Base-by-base conservation (phyloP, 1,139 yeast genomes). In the Wickerhamomyces sp. region DNA sequence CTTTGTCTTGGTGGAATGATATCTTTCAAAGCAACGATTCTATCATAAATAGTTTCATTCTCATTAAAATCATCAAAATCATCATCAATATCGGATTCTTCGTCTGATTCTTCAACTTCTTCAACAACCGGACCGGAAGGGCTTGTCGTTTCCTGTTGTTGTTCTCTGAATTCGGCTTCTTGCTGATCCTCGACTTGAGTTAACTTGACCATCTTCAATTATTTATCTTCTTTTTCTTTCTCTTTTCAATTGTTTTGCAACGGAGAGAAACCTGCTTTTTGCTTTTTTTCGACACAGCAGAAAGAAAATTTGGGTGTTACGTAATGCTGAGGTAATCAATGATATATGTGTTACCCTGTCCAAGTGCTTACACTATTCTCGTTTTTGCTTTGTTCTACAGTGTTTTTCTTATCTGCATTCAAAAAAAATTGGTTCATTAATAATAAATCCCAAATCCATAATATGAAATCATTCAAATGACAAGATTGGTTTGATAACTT, bases 1-100 rank as follows among this genome's bases (percentile, higher is more conserved):
- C 97, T 82, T 62, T 85, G 89, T 52, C 75, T 74, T 49, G 97
- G 97, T 29, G 96, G 87, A 41, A 91, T 70, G 41, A 89, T 86
- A 59, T 91, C 97, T 64, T 80, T 87, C 53, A 91, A 75, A 36
- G 99, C 98, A 44, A 76, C 76, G 46, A 91, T 62, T 71, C 99
- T 83, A 52, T 91, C 98, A 44, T 71, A 64, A 25, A 93, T 51
- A 30, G 96, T 81, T 68, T 91, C 98, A 54, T 79, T 76, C 52
- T 79, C 84, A 50, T 78, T 66, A 56, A 81, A 91, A 48, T 82
- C 87, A 46, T 84, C 66, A 57, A 81, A 91, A 48, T 82, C 87
- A 46, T 84, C 94, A 35, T 76, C 84, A 37, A 73, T 81, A 39
- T 75, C 76, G 40, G 77, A 81, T 31, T 70, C 77, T 24, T 69